Base-by-base conservation (phyloP, 805 yeast genomes). In the Vanderwaltozyma polyspora region DNA sequence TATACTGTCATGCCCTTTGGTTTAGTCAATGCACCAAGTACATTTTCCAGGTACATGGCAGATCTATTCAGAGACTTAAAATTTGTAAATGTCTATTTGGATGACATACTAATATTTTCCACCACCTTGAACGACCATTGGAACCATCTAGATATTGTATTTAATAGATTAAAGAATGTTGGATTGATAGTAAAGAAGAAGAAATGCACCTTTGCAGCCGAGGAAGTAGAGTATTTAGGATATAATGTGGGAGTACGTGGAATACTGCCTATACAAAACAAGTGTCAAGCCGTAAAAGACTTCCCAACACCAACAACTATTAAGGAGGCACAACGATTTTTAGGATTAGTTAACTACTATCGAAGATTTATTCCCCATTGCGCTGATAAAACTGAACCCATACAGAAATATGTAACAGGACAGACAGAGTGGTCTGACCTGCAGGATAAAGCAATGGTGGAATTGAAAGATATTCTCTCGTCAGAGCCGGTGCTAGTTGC, bases 1-100 rank as follows among this genome's bases (percentile, higher is more conserved):
- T 43, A 38, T 19, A 35, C 29, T 14, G 48, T 40, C 2, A 43
- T 47, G 48, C 49, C 45, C 1, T 37, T 48, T 33, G 49, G 49
- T 3, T 21, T 38, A 8, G 32, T 31, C 3, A 43, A 44, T 25
- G 44, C 47, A 3, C 47, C 46, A 5, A 32, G 37, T 14, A 44
- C 48, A 1, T 46, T 48, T 29, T 36, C 42, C 6, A 18, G 46
- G 3, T 41, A 41, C 26, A 46, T 46, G 48, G 36, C 47, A n/a
- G 44, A 39, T 17, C 12, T 44, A 2, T 41, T 44, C 34, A 34
- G 45, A 8, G 42, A 34, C 16, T 15, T 38, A 16, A 12, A 23
- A 9, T 40, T 36, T 30, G 45, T 39, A 2, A 15, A 17, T 22
- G 45, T 39, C 12, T 46, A 44, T 23, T 27, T 44, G 7, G 44